A percentile compares a stretch with the other conserved stretches of the same genome.
phyloP scores from a whole-genome alignment of 805 yeast genomes.

The Cyberlindnera mississippiensis region DNA sequence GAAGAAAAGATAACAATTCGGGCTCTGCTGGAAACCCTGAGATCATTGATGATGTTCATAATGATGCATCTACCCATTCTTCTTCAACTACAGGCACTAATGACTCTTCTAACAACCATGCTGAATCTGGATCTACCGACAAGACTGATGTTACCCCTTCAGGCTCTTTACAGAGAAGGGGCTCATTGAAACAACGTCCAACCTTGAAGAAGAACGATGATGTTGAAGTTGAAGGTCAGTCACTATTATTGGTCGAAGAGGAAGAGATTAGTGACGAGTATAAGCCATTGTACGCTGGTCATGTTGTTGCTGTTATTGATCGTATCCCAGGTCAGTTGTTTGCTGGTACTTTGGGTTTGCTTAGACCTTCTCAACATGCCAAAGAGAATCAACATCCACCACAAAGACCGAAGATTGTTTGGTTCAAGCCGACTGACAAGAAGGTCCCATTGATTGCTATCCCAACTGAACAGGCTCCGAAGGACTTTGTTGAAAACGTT shows the following conservation, averaged over 20 bases:
- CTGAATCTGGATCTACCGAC: constrained; percentile 5
- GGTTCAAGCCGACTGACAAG: constrained; percentile 99
- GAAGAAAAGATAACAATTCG: constrained; percentile 61
- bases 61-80: constrained; percentile 66
- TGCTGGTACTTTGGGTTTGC: constrained; percentile 87
- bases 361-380: constrained; percentile 88
- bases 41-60: constrained; percentile 63
- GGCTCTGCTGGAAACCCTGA: constrained; percentile 38
- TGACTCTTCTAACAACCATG: constrained; percentile 4
- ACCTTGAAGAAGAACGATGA: constrained; percentile 97
- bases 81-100: constrained; percentile 6
- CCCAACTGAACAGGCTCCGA: constrained; percentile 97
- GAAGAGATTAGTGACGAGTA: constrained; percentile 91
- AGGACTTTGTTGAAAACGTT: constrained; percentile 90
- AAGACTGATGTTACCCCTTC: constrained; percentile 29
- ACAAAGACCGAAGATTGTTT: constrained; percentile 84
- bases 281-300: constrained; percentile 95
- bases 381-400: constrained; percentile 29
- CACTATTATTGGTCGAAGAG: constrained; percentile 85
- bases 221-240: constrained; percentile 98
- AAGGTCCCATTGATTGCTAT: constrained; percentile 97
- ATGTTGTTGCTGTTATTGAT: constrained; percentile 96
- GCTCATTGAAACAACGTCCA: constrained; percentile 91
- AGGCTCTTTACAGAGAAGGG: constrained; percentile 63
- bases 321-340: constrained; percentile 96